Base-by-base conservation (phyloP, 306 rosid genomes). In the Cicer arietinum region DNA sequence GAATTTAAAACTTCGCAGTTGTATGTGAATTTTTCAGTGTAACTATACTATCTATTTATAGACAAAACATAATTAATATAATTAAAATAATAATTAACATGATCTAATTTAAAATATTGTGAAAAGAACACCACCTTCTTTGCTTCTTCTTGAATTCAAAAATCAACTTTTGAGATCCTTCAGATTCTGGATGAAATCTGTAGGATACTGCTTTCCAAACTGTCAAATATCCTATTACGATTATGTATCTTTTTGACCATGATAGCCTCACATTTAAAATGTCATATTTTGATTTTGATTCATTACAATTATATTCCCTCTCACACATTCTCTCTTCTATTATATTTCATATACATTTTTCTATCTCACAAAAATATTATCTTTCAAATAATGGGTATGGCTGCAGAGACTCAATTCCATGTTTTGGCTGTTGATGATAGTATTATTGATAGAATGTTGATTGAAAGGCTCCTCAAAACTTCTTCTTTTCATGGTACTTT, bases 371-470 rank as follows among this genome's bases (percentile, higher is more conserved):
- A 43, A 43, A 67, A 48, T 77, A 60, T 8, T 20, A 3, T 25
- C 50, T 11, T 30, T 12, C 8, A 30, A 65, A 42, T 48, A 52
- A 90, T 93, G 97, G 92, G 80, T 71, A 48, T 91, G 79, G 74
- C 83, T 82, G 61, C 83, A 14, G 86, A 86, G 50, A 47, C 81
- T 9, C 94, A 78, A 57, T 94, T 90, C 63, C 98, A 91, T 79
- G 97, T 94, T 50, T 79, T 94, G 83, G 98, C 94, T 75, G 97
- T 94, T 73, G 97, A 94, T 85, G 98, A 94, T 41, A 87, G 92
- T 80, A 42, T 67, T 2, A 76, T 91, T 68, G 98, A 94, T 22
- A 81, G 97, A 79, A 94, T 87, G 81, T 52, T 94, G 84, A 94
- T 91, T 69, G 98, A 90, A 78, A 88, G 85, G 56, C 91, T 94